Evolutionary conservation across 768 basidiomycete genomes (phyloP).

Genomic region (Lactifluus rugatus): DNA sequence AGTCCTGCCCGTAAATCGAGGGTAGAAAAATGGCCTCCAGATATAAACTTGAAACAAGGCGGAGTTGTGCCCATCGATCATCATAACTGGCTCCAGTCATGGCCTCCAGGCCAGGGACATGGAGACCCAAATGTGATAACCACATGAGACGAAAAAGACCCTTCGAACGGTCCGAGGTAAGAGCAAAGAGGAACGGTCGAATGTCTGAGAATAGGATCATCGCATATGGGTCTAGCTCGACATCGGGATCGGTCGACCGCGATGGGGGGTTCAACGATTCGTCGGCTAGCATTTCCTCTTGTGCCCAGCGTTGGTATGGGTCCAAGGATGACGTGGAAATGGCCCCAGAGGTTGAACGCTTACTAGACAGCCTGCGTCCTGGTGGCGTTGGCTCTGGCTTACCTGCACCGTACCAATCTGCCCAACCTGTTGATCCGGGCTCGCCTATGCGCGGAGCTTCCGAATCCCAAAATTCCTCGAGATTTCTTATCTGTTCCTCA

Average conservation of each 20-base stretch:
- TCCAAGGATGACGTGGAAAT: conserved; percentile 34
- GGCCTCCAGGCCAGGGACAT: conserved; percentile 54
- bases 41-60: conserved; percentile 36
- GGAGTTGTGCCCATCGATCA: conserved; percentile 54
- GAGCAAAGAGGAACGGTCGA: conserved; percentile 39
- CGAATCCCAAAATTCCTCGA: conserved; percentile 82
- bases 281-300: conserved; percentile 46
- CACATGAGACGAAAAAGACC: conserved; percentile 55
- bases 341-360: conserved; percentile 1
- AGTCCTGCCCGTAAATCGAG: conserved; percentile 22
- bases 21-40: conserved; percentile 48
- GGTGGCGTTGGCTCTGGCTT: conserved; percentile 26
- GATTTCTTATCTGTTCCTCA: conserved; percentile 39
- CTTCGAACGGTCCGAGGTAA: conserved; percentile 39
- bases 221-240: conserved; percentile 57
- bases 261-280: conserved; percentile 35
- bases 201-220: conserved; percentile 69
- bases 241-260: conserved; percentile 42
- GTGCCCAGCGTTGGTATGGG: conserved; percentile 60
- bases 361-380: conserved; percentile 4
- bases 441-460: conserved; percentile 74
- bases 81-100: conserved; percentile 32
- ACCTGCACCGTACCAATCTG: conserved; percentile 43
- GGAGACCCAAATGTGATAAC: conserved; percentile 62
- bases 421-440: conserved; percentile 56